A percentile compares a stretch with the other conserved stretches of the same genome.
phyloP scores from a whole-genome alignment of 306 rosid species.

The Acacia melanoxylon region DNA sequence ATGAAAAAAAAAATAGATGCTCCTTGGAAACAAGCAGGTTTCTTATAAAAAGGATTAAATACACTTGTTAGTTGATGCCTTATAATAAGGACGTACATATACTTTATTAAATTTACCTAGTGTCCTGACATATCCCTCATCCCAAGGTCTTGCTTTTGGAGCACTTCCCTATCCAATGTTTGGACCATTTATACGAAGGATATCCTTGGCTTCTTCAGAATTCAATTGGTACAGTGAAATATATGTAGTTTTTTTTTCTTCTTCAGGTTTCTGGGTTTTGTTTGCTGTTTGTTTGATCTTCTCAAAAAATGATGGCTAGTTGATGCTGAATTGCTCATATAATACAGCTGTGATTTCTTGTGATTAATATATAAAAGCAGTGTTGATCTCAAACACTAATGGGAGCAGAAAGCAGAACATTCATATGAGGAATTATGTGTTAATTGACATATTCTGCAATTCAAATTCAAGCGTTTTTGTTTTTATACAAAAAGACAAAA shows the following conservation, averaged over 20 bases:
- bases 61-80: too few relatives aligned
- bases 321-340: neutral
- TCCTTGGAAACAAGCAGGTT: too few relatives aligned
- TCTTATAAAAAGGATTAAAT: too few relatives aligned
- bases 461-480: constrained; percentile 30
- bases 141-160: constrained; percentile 12
- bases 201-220: neutral
- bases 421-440: constrained; percentile 22
- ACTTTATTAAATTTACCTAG: neutral
- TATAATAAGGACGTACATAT: too few relatives aligned
- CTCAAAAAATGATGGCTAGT: neutral
- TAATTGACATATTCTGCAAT: neutral
- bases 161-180: constrained; percentile 10
- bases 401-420: neutral
- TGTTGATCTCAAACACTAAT: neutral
- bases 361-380: neutral
- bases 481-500: constrained; percentile 33
- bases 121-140: constrained; percentile 9
- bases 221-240: neutral
- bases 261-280: neutral
- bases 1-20: too few relatives aligned
- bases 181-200: constrained; percentile 8
- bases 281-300: neutral
- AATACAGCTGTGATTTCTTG: neutral
- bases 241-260: neutral